Percentiles rank a stretch among this genome's conserved stretches.
Conservation (phyloP, 2,329 filamentous ascomycete species). For the Colletotrichum gigasporum region DNA sequence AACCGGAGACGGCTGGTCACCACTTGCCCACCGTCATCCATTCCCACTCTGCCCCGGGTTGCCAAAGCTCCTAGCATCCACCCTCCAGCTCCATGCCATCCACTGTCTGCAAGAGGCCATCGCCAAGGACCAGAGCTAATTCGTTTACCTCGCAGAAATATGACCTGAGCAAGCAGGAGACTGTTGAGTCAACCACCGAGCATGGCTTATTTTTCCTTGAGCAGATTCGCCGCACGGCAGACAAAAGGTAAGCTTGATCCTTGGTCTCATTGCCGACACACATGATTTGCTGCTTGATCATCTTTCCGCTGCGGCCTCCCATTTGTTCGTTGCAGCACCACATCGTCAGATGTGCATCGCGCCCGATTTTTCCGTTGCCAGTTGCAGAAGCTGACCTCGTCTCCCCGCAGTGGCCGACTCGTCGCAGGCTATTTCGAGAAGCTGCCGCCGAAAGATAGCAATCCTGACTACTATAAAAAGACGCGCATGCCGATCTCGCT, state of each 20-base stretch:
- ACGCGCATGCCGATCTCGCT: conserved; percentile 84
- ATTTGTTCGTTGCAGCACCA: no score
- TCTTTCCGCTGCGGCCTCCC: no score
- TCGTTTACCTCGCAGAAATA: conserved; percentile 45
- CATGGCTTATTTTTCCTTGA: conserved; percentile 79
- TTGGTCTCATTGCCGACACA: neutral
- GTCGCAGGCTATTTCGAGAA: conserved; percentile 81
- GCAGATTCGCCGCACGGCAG: conserved; percentile 77
- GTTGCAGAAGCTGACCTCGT: neutral
- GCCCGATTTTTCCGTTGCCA: neutral
- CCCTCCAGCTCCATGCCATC: conserved; percentile 10
- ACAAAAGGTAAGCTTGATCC: conserved; percentile 75
- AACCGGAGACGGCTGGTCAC: neutral
- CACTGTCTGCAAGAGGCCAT: conserved; percentile 15
- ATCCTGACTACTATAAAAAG: conserved; percentile 80
- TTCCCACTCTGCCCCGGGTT: conserved; percentile 16
- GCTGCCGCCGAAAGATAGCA: conserved; percentile 70
- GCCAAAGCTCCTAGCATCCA: neutral
- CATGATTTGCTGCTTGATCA: neutral
- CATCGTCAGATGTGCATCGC: no score
- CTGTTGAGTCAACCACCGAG: conserved; percentile 73
- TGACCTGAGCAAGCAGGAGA: conserved; percentile 67
- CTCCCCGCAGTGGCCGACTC: conserved; percentile 67
- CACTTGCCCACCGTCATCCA: neutral
- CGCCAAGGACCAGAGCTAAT: neutral